Base-by-base conservation (phyloP, 2,329 filamentous ascomycete species). In the Corinectria fuckeliana region DNA sequence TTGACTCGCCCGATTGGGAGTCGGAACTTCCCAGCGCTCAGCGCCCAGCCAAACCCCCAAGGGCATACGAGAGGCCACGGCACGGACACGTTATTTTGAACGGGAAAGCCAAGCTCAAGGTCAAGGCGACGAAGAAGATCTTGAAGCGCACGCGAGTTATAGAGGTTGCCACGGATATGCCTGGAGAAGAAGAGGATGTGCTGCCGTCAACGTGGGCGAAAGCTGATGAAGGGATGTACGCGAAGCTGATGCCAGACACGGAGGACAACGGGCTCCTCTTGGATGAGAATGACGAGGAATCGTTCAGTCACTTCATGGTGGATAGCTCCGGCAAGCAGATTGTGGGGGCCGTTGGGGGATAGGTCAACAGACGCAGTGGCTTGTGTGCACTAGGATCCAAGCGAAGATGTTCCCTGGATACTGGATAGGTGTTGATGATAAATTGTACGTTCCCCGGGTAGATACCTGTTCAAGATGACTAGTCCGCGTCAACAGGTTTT, bases 241-340 rank as follows among this genome's bases (percentile, higher is more conserved):
- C 76, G 3, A 72, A 72, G 21, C 59, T 81, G 9, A 63, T 67
- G 10, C 72, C 74, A 0, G 79, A 81, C 60, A 72, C 69, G 7
- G 71, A 78, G 25, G 78, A 81, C 53, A 61, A 68, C n/a, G 50
- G 52, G 5, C 70, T 77, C 25, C 65, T 80, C 16, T 56, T 71
- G 25, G 78, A 80, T 45, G 71, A 75, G 4, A 75, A 79, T 20
- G 78, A 80, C 34, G 76, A 77, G 47, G 76, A 79, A 47, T 72
- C 77, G 0, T 81, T 81, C 47, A 80, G 77, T 41, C 77, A 80
- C 51, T 81, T 81, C 61, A 68, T 75, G 58, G 75, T 80, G 8
- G 76, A 79, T 34, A 62, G 58, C 18, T 61, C 71, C 18, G 77
- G 77, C n/a, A 75, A 73, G 59, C 74, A 77, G 48, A 72, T 77